Evolutionary conservation across 768 basidiomycete species (phyloP).

Genomic region (Calocybe indica): DNA sequence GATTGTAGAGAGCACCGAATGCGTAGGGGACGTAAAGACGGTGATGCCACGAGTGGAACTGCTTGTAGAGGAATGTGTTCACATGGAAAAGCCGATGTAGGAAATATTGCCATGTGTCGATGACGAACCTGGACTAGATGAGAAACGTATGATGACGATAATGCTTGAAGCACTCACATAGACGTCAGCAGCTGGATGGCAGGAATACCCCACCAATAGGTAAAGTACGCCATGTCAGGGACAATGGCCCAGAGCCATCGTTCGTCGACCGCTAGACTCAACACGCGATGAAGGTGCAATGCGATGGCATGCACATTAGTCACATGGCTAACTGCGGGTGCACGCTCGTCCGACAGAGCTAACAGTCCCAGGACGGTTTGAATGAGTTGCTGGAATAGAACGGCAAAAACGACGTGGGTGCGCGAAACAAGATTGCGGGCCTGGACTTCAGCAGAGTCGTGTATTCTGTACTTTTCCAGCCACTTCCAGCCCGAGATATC

Average conservation of each 20-base stretch:
- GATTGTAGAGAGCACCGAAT: conserved; percentile 95
- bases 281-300: conserved; percentile 30
- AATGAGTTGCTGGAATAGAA: conserved; percentile 79
- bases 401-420: conserved; percentile 67
- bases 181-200: conserved; percentile 64
- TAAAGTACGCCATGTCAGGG: conserved; percentile 45
- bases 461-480: conserved; percentile 82
- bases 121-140: conserved; percentile 58
- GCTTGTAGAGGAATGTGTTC: conserved; percentile 86
- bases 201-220: conserved; percentile 96
- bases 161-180: conserved; percentile 53
- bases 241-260: conserved; percentile 27
- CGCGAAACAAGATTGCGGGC: conserved; percentile 71
- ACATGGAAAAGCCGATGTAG: conserved; percentile 88
- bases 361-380: conserved; percentile 74
- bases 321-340: conserved; percentile 28
- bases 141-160: conserved; percentile 5
- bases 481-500: conserved; percentile 74
- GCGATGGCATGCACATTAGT: conserved; percentile 36
- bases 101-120: conserved; percentile 99
- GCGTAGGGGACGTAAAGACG: conserved; percentile 96
- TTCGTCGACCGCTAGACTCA: conserved; percentile 35
- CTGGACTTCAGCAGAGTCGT: conserved; percentile 77
- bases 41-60: conserved; percentile 93
- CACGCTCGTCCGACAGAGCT: conserved; percentile 49